Evolutionary conservation across 805 yeast genomes (phyloP).

Genomic region (Candida krabiensis): DNA sequence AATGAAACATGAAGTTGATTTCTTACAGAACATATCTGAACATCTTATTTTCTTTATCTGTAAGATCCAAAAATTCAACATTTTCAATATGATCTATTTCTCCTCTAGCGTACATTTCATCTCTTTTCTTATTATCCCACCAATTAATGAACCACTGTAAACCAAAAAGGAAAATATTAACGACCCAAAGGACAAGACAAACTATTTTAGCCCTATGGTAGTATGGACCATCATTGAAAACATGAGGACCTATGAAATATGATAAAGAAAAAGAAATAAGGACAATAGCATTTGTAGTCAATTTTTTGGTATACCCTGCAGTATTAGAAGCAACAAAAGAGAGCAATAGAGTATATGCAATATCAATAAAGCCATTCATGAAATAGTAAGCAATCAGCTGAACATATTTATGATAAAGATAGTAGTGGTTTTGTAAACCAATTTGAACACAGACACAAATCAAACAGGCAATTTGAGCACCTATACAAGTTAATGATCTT

Average conservation of each 20-base stretch:
- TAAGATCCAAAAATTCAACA: slow-evolving; percentile 48
- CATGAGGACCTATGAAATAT: slow-evolving; percentile 2
- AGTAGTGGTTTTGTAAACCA: background rate
- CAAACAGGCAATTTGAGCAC: too few relatives aligned
- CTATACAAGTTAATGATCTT: background rate
- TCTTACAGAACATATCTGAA: slow-evolving; percentile 44
- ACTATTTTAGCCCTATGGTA: background rate
- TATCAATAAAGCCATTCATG: background rate
- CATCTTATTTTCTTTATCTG: slow-evolving; percentile 50
- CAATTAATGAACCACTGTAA: slow-evolving; percentile 1
- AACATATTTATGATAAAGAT: background rate
- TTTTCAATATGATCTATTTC: slow-evolving; percentile 18
- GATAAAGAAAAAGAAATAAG: slow-evolving; percentile 43
- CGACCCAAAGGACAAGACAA: slow-evolving; percentile 30
- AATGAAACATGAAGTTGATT: too few relatives aligned
- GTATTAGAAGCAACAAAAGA: slow-evolving; percentile 1
- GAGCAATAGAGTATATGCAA: slow-evolving; percentile 1
- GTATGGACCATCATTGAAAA: slow-evolving; percentile 1
- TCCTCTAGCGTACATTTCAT: slow-evolving; percentile 23
- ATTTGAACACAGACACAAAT: background rate
- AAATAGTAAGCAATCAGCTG: slow-evolving; percentile 1
- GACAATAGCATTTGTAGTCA: slow-evolving; percentile 20
- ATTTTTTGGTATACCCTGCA: slow-evolving; percentile 8
- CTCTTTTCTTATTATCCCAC: slow-evolving; percentile 44
- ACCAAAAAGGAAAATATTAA: slow-evolving; percentile 2